These are phyloP conservation scores for Fraxinus latifolia DNA, from an alignment of 305 asterid genomes.

Conservation along the genomic window DNA sequence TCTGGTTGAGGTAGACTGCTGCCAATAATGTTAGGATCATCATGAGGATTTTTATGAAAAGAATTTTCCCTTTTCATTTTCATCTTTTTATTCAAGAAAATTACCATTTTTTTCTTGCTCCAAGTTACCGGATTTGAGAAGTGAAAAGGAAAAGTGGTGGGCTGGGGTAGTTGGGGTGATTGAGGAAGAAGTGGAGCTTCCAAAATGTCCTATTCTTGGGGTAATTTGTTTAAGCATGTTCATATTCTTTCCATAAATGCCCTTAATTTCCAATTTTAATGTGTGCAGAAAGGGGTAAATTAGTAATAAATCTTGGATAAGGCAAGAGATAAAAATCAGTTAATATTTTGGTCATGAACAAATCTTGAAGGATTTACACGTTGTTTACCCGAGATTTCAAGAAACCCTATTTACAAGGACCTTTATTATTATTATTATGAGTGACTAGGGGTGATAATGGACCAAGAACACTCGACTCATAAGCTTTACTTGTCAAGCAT, in stretches of 20 bases:
- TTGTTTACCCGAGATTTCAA: background rate
- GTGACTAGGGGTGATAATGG: background rate
- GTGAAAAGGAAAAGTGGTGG: slow-evolving; percentile 12
- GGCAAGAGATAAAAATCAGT: background rate
- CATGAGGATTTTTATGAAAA: background rate
- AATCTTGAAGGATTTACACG: background rate
- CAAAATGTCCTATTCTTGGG: slow-evolving; percentile 33
- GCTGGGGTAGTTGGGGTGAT: slow-evolving; percentile 18
- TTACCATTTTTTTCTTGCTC: slow-evolving; percentile 6
- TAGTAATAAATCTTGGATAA: background rate
- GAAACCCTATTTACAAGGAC: background rate
- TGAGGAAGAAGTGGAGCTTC: slow-evolving; percentile 27
- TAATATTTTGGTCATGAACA: background rate
- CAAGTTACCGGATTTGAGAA: background rate
- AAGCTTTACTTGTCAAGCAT: background rate
- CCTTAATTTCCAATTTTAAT: slow-evolving; percentile 9
- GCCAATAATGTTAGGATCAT: background rate
- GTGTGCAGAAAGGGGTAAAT: background rate
- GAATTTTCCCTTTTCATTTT: background rate
- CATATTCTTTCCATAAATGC: background rate
- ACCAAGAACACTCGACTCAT: background rate
- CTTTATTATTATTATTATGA: background rate
- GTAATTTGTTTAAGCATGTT: slow-evolving; percentile 7
- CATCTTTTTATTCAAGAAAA: background rate
- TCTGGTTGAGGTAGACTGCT: background rate